Conservation (phyloP, 202 grass and related monocot species). For the Thinopyrum obtusiflorum region DNA sequence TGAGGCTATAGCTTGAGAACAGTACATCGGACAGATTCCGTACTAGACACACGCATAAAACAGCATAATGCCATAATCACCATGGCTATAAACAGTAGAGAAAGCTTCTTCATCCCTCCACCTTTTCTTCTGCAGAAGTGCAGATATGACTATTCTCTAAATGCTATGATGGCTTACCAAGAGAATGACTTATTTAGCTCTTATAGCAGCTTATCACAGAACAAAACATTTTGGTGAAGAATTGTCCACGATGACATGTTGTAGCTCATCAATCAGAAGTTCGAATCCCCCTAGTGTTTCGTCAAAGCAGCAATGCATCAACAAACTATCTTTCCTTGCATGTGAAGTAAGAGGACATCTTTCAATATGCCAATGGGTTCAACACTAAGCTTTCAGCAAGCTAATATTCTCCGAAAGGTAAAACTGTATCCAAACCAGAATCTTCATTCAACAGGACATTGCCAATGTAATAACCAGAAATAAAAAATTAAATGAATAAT, state of each 20-base stretch:
- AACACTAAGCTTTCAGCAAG: constrained; percentile 8
- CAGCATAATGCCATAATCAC: constrained; percentile 13
- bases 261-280: constrained; percentile 24
- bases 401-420: constrained; percentile 1
- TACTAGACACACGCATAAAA: constrained; percentile 23
- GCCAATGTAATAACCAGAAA: background rate
- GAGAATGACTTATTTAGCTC: background rate
- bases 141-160: constrained; percentile 6
- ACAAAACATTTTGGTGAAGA: background rate
- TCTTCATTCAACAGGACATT: background rate
- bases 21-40: background rate
- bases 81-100: background rate
- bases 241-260: constrained; percentile 18
- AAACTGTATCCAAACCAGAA: background rate
- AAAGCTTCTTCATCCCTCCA: background rate
- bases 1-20: background rate
- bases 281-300: background rate
- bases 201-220: background rate
- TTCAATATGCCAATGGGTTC: background rate
- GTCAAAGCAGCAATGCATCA: background rate
- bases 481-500: background rate
- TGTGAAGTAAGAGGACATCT: background rate
- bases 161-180: constrained; percentile 2
- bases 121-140: background rate
- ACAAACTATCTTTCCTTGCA: background rate